These are phyloP conservation scores for Colletotrichum falcatum DNA, from an alignment of 2,329 filamentous ascomycete genomes.

Conservation along the genomic window DNA sequence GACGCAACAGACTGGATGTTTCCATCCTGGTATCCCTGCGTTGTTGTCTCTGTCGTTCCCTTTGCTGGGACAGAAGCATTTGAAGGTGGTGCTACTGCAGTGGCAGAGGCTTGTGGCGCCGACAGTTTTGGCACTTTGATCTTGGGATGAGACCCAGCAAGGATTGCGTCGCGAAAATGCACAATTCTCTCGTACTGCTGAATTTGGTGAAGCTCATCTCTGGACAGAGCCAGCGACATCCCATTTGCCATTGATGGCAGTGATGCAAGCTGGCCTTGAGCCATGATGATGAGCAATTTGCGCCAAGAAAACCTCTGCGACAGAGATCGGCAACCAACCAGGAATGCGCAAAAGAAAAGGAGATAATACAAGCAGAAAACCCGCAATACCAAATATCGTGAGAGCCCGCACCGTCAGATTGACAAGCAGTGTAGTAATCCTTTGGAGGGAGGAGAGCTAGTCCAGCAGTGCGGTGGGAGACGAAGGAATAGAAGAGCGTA, in stretches of 20 bases:
- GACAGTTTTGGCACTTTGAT: constrained; percentile 66
- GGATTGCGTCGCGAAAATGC: constrained; percentile 81
- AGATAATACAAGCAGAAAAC: constrained; percentile 15
- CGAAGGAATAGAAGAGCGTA: constrained; percentile 12
- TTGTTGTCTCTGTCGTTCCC: constrained; percentile 5
- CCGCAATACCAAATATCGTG: constrained; percentile 14
- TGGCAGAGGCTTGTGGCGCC: constrained; percentile 41
- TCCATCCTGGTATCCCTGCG: constrained; percentile 44
- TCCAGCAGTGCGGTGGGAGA: constrained; percentile 14
- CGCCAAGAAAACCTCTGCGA: constrained; percentile 15
- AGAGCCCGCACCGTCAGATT: constrained; percentile 8
- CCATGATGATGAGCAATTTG: constrained; percentile 32
- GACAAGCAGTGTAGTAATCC: constrained; percentile 4
- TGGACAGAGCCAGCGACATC: constrained; percentile 48
- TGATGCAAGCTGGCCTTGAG: constrained; percentile 38
- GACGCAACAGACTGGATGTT: constrained; percentile 52
- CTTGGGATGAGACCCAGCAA: constrained; percentile 79
- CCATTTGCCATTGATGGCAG: constrained; percentile 43
- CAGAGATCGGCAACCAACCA: constrained; percentile 21
- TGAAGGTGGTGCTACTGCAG: constrained; percentile 43
- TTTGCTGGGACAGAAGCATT: constrained; percentile 25
- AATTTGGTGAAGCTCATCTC: constrained; percentile 68
- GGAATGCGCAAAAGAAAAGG: constrained; percentile 25
- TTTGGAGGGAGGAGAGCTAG: neutral
- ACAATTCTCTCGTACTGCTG: constrained; percentile 84